Conservation (phyloP, 2,329 filamentous ascomycete genomes). For the Rutstroemia sp. region DNA sequence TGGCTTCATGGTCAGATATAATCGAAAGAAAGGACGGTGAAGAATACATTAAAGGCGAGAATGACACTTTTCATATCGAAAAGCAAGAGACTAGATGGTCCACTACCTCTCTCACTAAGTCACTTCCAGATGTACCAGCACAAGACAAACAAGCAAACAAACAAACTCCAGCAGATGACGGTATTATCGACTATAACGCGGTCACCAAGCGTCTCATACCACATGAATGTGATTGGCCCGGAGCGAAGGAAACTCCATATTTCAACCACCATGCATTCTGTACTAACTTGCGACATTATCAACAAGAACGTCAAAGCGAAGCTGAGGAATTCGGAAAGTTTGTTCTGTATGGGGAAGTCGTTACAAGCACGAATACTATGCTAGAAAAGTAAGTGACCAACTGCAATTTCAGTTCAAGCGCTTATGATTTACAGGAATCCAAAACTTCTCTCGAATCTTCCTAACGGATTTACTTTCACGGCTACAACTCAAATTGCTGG, state of each 20-base stretch:
- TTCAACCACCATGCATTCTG: slow-evolving; percentile 83
- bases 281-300: slow-evolving; percentile 61
- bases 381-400: slow-evolving; percentile 64
- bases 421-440: slow-evolving; percentile 53
- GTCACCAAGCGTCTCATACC: slow-evolving; percentile 67
- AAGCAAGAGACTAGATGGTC: slow-evolving; percentile 55
- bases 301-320: slow-evolving; percentile 43
- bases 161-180: slow-evolving; percentile 38
- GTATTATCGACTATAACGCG: slow-evolving; percentile 66
- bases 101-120: slow-evolving; percentile 45
- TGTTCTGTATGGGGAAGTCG: slow-evolving; percentile 81
- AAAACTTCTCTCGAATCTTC: slow-evolving; percentile 65
- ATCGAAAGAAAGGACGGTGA: slow-evolving; percentile 58
- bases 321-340: slow-evolving; percentile 65
- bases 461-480: slow-evolving; percentile 78
- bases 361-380: slow-evolving; percentile 90
- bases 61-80: slow-evolving; percentile 75
- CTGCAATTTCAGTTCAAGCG: not conserved
- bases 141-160: slow-evolving; percentile 30
- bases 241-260: slow-evolving; percentile 66
- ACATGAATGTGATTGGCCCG: slow-evolving; percentile 62
- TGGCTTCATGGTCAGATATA: slow-evolving; percentile 59
- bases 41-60: slow-evolving; percentile 70
- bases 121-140: slow-evolving; percentile 33
- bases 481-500: slow-evolving; percentile 85